These are phyloP conservation scores for Allium cepa DNA, from an alignment of 106 monocot genomes.

Conservation along the genomic window DNA sequence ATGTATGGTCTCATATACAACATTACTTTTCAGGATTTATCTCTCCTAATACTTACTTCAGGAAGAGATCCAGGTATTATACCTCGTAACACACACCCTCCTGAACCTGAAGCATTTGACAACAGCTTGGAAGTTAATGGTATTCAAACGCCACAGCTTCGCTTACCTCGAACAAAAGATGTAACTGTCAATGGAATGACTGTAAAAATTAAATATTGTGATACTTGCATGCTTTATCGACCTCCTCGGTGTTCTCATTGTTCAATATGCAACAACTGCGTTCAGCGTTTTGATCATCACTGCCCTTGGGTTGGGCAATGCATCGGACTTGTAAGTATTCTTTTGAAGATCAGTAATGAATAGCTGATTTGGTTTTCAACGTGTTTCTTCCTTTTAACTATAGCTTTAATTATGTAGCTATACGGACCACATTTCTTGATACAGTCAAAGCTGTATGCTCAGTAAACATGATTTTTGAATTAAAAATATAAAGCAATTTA, in stretches of 20 bases:
- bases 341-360: too few species aligned
- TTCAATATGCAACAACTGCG: constrained; percentile 94
- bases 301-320: constrained; percentile 99
- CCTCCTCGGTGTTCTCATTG: constrained; percentile 97
- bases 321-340: constrained; percentile 75
- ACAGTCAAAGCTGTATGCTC: too few species aligned
- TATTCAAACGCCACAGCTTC: constrained; percentile 63
- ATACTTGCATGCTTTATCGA: constrained; percentile 95
- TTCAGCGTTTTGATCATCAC: constrained; percentile 91
- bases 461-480: too few species aligned
- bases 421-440: too few species aligned
- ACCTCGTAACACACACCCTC: constrained; percentile 44
- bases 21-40: constrained; percentile 17
- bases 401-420: too few species aligned
- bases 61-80: constrained; percentile 59
- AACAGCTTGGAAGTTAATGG: constrained; percentile 34
- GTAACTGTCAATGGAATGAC: constrained; percentile 76
- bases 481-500: too few species aligned
- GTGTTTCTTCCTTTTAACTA: too few species aligned
- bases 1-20: too few species aligned
- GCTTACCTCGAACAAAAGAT: constrained; percentile 85
- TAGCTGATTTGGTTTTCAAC: too few species aligned
- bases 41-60: constrained; percentile 41
- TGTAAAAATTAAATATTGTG: constrained; percentile 88
- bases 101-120: constrained; percentile 44